Evolutionary conservation across 305 asterid genomes (phyloP), one percentile per base, ranked within the genome.

Genomic region (Caryopteris hybrid): DNA sequence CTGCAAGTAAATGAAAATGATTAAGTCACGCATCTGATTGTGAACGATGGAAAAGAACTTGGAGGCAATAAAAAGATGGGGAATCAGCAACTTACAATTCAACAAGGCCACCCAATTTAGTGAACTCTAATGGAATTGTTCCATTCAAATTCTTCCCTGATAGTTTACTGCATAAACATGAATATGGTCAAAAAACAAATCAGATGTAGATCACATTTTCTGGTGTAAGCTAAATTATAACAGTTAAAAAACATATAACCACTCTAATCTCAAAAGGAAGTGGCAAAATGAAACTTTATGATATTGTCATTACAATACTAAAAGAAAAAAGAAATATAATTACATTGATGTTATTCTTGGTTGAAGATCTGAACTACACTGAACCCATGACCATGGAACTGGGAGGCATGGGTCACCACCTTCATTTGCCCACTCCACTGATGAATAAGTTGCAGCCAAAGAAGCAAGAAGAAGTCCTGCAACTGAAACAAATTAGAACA

Each of bases 401-500:
- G 99, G 99, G 66, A 94, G 80, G 84, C 99, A 94, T 2, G 98
- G 98, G 55, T 94, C 99, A 3, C 99, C 99, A 56, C 97, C 98
- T 83, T 94, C 99, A 43, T 76, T 82, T 38, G 93, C 96, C 99
- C 96, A 94, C 63, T 71, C 84, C 52, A 80, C 76, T 18, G 85
- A 81, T 48, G 88, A 45, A 80, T 79, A 82, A 33, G 74, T 66
- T 25, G 82, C 73, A 21, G 79, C 66, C 42, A 91, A 61, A 70
- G 79, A 70, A 52, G 89, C 81, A 78, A 91, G 76, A 74, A 82
- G 60, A 54, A 87, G 82, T 48, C 87, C 99, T 94, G 90, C 66
- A 78, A 80, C 25, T 66, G 81, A 68, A 69, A 43, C 41, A 75
- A 70, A 51, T 61, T 18, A 45, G 43, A 60, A 56, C 4, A 72